These are phyloP conservation scores for Suillus subluteus DNA, from an alignment of 768 basidiomycete genomes.

Conservation along the genomic window DNA sequence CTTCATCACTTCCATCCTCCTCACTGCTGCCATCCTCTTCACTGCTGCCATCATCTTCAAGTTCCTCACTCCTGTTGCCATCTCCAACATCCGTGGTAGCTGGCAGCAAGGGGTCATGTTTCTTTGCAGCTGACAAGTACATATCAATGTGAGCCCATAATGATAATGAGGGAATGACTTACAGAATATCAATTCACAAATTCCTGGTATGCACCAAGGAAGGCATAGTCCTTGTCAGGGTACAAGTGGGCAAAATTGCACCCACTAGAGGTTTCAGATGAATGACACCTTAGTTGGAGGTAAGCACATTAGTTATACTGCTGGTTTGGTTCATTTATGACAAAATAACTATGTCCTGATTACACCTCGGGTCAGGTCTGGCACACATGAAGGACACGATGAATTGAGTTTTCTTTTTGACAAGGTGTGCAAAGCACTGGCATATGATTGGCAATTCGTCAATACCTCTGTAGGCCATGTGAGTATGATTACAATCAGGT, in stretches of 20 bases:
- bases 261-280: slow-evolving; percentile 4
- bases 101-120: slow-evolving; percentile 3
- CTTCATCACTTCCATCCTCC: not conserved
- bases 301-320: not conserved
- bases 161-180: slow-evolving; percentile 2
- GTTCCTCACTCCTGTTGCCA: not conserved
- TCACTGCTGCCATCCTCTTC: not conserved
- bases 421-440: not conserved
- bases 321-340: not conserved
- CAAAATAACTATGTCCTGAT: slow-evolving; percentile 9
- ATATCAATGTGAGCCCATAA: not conserved
- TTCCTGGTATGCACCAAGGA: slow-evolving; percentile 9
- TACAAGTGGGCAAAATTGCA: not conserved
- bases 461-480: slow-evolving; percentile 7
- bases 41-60: not conserved
- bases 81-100: not conserved
- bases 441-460: slow-evolving; percentile 5
- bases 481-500: not conserved
- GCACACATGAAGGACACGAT: slow-evolving; percentile 14
- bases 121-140: not conserved
- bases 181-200: slow-evolving; percentile 9
- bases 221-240: slow-evolving; percentile 6
- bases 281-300: slow-evolving; percentile 4
- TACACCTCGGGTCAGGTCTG: slow-evolving; percentile 9
- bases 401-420: not conserved